Evolutionary conservation across 1,284 basidiomycete genomes (phyloP).

Genomic region (Rhodotorula glutinis): DNA sequence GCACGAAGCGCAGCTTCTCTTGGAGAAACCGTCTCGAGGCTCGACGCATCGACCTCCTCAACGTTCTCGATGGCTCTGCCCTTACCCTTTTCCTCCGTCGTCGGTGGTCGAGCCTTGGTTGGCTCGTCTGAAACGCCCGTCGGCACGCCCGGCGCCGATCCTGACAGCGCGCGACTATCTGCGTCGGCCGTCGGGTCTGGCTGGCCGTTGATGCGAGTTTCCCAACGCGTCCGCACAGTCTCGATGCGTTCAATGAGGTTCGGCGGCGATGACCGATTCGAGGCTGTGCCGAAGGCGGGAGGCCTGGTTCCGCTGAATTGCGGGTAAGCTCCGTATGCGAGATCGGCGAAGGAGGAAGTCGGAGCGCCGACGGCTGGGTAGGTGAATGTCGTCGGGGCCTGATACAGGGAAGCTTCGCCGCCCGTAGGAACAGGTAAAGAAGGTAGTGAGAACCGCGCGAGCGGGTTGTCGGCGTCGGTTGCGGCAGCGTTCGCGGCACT

Average conservation of each 20-base stretch:
- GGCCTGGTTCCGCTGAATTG: background rate
- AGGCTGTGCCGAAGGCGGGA: background rate
- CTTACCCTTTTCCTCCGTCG: background rate
- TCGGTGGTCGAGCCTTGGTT: too few relatives aligned
- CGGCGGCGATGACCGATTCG: background rate
- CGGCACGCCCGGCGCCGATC: too few relatives aligned
- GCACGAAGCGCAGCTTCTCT: conserved; percentile 25
- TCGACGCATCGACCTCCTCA: background rate
- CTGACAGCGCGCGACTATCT: too few relatives aligned
- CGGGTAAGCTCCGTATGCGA: conserved; percentile 34
- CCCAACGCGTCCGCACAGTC: conserved; percentile 7
- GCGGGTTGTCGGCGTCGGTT: conserved; percentile 23
- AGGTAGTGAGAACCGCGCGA: conserved; percentile 34
- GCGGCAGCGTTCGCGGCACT: background rate
- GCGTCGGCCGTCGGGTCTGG: background rate
- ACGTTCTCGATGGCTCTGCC: conserved; percentile 3
- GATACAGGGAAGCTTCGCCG: conserved; percentile 30
- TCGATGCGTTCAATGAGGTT: conserved; percentile 20
- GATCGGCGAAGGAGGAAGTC: background rate
- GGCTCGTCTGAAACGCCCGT: too few relatives aligned
- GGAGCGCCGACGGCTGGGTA: background rate
- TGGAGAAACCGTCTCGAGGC: background rate
- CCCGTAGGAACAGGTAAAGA: conserved; percentile 20
- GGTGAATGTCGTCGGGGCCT: conserved; percentile 11
- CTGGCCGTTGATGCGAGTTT: background rate